phyloP scores from a whole-genome alignment of 2,329 filamentous ascomycete genomes.

The Mollisia scopiformis region DNA sequence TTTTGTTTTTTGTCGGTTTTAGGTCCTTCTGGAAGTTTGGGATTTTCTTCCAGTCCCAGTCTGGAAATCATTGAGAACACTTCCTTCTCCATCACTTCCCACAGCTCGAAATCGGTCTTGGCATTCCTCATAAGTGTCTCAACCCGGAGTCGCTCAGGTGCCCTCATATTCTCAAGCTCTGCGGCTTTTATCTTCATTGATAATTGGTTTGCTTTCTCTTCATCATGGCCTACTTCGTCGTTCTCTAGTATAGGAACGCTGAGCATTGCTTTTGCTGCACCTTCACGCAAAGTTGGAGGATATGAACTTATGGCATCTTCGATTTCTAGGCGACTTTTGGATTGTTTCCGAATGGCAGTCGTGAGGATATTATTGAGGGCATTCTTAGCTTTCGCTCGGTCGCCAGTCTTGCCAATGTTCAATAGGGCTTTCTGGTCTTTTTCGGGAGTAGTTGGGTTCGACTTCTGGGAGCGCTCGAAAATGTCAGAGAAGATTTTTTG shows the following conservation, averaged over 20 bases:
- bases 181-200: neutral
- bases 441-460: neutral
- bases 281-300: conserved; percentile 33
- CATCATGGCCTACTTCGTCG: conserved; percentile 8
- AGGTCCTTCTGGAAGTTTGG: neutral
- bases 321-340: conserved; percentile 18
- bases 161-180: conserved; percentile 32
- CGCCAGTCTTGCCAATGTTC: neutral
- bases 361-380: conserved; percentile 27
- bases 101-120: conserved; percentile 64
- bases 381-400: conserved; percentile 15
- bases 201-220: neutral
- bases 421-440: neutral
- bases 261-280: conserved; percentile 35
- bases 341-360: conserved; percentile 10
- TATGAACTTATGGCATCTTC: conserved; percentile 30
- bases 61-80: conserved; percentile 64
- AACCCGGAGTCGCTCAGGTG: conserved; percentile 54
- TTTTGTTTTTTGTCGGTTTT: conserved; percentile 9
- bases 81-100: conserved; percentile 67
- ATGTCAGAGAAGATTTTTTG: conserved; percentile 63
- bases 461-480: conserved; percentile 39
- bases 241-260: conserved; percentile 8
- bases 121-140: conserved; percentile 57
- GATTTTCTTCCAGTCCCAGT: conserved; percentile 52